phyloP scores from a whole-genome alignment of 768 basidiomycete species.

The Mycena indigotica region DNA sequence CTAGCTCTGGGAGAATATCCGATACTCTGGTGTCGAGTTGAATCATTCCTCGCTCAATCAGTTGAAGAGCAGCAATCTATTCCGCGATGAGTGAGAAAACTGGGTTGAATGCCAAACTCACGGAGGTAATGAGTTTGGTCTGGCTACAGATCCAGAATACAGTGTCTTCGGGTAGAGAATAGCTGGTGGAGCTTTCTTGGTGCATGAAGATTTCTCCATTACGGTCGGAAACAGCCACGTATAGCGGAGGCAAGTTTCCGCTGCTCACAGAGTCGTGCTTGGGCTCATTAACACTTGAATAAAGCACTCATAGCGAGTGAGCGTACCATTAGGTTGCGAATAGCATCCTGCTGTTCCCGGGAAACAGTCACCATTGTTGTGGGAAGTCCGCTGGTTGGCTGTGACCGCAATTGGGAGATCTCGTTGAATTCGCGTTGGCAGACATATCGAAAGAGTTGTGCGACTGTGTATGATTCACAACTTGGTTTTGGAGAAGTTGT shows the following conservation, averaged over 20 bases:
- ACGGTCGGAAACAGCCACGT: slow-evolving; percentile 7
- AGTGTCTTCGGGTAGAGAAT: slow-evolving; percentile 29
- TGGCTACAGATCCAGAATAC: slow-evolving; percentile 43
- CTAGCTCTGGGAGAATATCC: slow-evolving; percentile 31
- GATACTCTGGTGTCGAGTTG: slow-evolving; percentile 27
- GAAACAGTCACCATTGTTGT: slow-evolving; percentile 6
- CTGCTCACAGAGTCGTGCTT: slow-evolving; percentile 11
- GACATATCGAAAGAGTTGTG: too few relatives aligned
- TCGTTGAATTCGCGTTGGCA: neutral
- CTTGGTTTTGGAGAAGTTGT: too few relatives aligned
- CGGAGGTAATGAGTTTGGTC: slow-evolving; percentile 37
- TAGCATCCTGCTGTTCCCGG: slow-evolving; percentile 5
- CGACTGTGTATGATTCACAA: too few relatives aligned
- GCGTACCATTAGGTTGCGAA: slow-evolving; percentile 17
- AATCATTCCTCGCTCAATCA: slow-evolving; percentile 34
- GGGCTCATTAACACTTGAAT: too few relatives aligned
- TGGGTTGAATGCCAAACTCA: too few relatives aligned
- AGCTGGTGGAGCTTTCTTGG: slow-evolving; percentile 14
- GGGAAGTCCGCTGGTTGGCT: neutral
- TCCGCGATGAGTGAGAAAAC: too few relatives aligned
- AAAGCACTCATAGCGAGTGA: too few relatives aligned
- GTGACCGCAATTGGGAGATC: too few relatives aligned
- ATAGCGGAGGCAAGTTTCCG: slow-evolving; percentile 9
- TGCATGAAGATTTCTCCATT: slow-evolving; percentile 14
- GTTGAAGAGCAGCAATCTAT: slow-evolving; percentile 35